Base-by-base conservation (phyloP, 805 yeast species). In the Candida xyloterini region DNA sequence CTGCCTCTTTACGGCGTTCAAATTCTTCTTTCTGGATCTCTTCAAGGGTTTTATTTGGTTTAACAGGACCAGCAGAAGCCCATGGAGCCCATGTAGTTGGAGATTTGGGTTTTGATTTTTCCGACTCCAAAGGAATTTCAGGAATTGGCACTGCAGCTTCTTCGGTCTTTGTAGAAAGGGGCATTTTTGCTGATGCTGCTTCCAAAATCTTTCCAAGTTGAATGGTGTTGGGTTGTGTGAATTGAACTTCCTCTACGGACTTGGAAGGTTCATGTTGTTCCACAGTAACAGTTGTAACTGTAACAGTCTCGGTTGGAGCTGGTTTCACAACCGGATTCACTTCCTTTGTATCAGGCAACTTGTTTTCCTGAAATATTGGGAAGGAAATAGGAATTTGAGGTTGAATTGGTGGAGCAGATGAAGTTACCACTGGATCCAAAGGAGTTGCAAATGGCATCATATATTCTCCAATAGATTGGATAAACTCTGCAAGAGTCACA, bases 361-460 rank as follows among this genome's bases (percentile, higher is more conserved):
- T 18, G 20, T 18, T 18, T 18, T 18, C 20, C 4, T 18, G 20
- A 18, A 5, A 18, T 5, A 18, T 6, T 6, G 20, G 20, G 20
- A 18, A 18, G 6, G 20, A 18, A 18, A 18, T 6, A 18, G 20
- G 20, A 6, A 23, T 23, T 5, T 11, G 4, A 4, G 25, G 25
- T 9, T 23, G n/a, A 26, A 48, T 33, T 45, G 46, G 9, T 43
- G 25, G 37, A 35, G 51, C 36, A 38, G 47, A 7, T 44, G 41
- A 6, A 38, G 16, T 29, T 42, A 46, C 33, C 35, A 46, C 39
- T 10, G 45, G 40, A 33, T 79, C 80, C 31, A 79, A 65, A 4
- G 87, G 81, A 6, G 73, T 67, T 38, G 70, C 58, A 58, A 86
- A 87, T 3, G 95, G 95, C 30, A 68, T 67, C n/a, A 56, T 56